Conservation (phyloP, 352 stramenopile genomes). For the Globisporangium carolinianum region DNA sequence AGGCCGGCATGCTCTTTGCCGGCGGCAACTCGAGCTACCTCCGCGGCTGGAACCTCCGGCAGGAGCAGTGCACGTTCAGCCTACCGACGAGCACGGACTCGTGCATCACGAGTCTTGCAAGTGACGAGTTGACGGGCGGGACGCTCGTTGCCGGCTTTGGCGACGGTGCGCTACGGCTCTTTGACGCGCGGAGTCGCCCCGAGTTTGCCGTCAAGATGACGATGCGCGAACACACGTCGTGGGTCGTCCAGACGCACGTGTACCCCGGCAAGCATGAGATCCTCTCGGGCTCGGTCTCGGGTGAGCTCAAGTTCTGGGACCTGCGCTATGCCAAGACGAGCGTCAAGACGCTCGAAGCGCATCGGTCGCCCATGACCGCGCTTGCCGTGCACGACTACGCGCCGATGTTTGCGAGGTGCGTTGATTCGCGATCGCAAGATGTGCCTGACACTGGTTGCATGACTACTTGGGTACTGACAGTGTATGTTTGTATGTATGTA, state of each 20-base stretch:
- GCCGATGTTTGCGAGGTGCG: conserved; percentile 91
- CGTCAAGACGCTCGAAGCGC: conserved; percentile 84
- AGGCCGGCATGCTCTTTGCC: conserved; percentile 83
- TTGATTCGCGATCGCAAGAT: conserved; percentile 3
- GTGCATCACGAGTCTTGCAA: conserved; percentile 88
- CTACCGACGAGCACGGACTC: conserved; percentile 87
- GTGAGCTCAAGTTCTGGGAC: conserved; percentile 97
- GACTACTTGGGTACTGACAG: too few species aligned
- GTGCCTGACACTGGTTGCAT: neutral
- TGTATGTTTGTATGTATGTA: too few species aligned
- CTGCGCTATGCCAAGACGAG: conserved; percentile 82
- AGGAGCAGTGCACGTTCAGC: conserved; percentile 82
- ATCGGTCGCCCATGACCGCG: conserved; percentile 94
- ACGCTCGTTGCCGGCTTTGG: conserved; percentile 90
- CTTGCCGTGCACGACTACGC: conserved; percentile 94
- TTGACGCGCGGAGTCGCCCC: conserved; percentile 86
- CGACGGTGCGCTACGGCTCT: conserved; percentile 93
- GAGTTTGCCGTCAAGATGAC: conserved; percentile 61
- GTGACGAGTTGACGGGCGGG: conserved; percentile 60
- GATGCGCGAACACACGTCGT: conserved; percentile 91
- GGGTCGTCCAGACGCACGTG: conserved; percentile 92
- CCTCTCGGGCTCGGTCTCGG: conserved; percentile 91
- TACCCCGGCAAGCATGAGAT: conserved; percentile 83
- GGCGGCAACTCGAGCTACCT: conserved; percentile 91
- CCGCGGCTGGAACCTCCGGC: conserved; percentile 92